These are phyloP conservation scores for Lagenaria siceraria DNA, from an alignment of 306 rosid genomes.

Conservation along the genomic window DNA sequence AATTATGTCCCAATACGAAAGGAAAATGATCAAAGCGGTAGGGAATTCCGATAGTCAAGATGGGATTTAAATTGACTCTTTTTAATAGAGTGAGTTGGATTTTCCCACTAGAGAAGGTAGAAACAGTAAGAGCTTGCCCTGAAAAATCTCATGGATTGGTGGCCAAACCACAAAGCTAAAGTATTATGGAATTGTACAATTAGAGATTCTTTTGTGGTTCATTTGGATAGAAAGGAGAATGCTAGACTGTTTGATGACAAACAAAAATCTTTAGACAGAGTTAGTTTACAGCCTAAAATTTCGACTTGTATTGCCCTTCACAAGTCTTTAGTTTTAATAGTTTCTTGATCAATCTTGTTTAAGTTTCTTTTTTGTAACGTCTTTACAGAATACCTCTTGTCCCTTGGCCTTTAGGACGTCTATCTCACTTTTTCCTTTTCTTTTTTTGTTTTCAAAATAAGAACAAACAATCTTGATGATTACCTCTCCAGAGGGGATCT, in stretches of 20 bases:
- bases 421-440: neutral
- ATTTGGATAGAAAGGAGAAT: neutral
- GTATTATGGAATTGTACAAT: neutral
- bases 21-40: neutral
- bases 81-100: neutral
- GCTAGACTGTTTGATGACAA: neutral
- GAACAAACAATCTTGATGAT: neutral
- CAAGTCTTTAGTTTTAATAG: neutral
- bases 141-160: neutral
- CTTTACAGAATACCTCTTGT: neutral
- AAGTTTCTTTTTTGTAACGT: neutral
- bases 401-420: neutral
- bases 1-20: neutral
- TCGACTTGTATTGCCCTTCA: neutral
- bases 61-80: neutral
- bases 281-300: neutral
- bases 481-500: slow-evolving; percentile 94
- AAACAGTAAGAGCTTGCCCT: neutral
- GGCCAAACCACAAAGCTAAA: neutral
- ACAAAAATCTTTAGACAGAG: neutral
- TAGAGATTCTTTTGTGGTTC: neutral
- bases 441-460: neutral
- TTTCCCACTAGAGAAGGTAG: neutral
- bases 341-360: neutral
- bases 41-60: neutral